Evolutionary conservation across 2,329 filamentous ascomycete genomes (phyloP).

Genomic region (Coniochaeta prunicola): DNA sequence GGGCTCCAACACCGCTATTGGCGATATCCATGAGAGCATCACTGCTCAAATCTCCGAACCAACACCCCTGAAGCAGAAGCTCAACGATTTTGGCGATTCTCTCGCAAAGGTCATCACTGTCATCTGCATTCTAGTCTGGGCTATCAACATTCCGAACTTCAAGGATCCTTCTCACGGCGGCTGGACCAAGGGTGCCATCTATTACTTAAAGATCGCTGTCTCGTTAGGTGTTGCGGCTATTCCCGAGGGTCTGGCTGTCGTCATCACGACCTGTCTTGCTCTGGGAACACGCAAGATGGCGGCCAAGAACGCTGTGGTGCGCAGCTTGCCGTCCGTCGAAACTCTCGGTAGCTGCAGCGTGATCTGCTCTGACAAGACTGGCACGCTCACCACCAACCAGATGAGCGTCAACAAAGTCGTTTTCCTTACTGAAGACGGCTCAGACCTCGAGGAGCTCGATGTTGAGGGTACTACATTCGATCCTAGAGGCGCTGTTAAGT

Average conservation of each 20-base stretch:
- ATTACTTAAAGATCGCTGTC: slow-evolving; percentile 98
- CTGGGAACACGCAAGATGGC: slow-evolving; percentile 98
- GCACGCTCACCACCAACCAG: slow-evolving; percentile 95
- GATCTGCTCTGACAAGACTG: slow-evolving; percentile 99
- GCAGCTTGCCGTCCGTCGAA: slow-evolving; percentile 93
- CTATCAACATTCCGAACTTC: slow-evolving; percentile 98
- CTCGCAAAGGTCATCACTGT: slow-evolving; percentile 97
- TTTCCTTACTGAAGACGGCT: slow-evolving; percentile 68
- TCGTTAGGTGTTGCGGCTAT: slow-evolving; percentile 97
- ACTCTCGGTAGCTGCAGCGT: slow-evolving; percentile 98
- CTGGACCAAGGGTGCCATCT: slow-evolving; percentile 96
- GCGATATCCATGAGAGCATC: slow-evolving; percentile 98
- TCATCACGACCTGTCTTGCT: slow-evolving; percentile 97
- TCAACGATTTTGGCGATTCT: slow-evolving; percentile 95
- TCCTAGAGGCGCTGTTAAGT: slow-evolving; percentile 67
- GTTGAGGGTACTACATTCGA: slow-evolving; percentile 91
- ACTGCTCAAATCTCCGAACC: slow-evolving; percentile 96
- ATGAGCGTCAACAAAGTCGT: slow-evolving; percentile 97
- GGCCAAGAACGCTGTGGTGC: slow-evolving; percentile 93
- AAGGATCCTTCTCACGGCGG: slow-evolving; percentile 87
- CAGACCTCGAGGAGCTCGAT: slow-evolving; percentile 73
- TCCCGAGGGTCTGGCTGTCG: slow-evolving; percentile 92
- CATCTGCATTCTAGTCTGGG: slow-evolving; percentile 93
- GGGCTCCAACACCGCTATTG: slow-evolving; percentile 85
- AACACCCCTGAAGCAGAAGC: slow-evolving; percentile 94